Base-by-base conservation (phyloP, 2,329 filamentous ascomycete species). In the Zymoseptoria passerinii region DNA sequence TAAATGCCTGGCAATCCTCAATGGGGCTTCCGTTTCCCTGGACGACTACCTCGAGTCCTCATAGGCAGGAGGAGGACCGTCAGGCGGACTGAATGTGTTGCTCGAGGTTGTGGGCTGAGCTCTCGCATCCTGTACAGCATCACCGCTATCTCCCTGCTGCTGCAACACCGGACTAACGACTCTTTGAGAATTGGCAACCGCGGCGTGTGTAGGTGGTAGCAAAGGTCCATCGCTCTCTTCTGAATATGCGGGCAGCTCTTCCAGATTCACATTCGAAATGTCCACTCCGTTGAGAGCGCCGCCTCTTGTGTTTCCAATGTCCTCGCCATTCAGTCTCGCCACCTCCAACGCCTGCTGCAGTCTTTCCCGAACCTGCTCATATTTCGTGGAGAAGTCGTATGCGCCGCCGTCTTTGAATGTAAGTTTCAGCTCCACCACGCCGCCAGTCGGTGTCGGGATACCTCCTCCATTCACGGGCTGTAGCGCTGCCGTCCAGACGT, bases 391-490 rank as follows among this genome's bases (percentile, higher is more conserved):
- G 70, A 95, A 97, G 66, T 96, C 91, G 72, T 88, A 94, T 59
- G 92, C 92, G n/a, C 92, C 92, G 50, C 92, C 92, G 62, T 97
- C 92, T 71, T 91, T 92, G 78, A 97, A 97, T 20, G 87, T 91
- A 67, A 96, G 81, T 71, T 89, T 91, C 65, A 95, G 74, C 68
- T 94, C 90, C 50, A 96, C 79, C 28, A 86, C 84, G 18, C 86
- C 81, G 61, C 90, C 81, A 20, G 87, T 79, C 4, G 86, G 76
- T 8, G 85, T 75, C 0, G 92, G 89, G 54, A 96, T 89, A 53
- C 90, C 89, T 44, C 94, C 94, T 40, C 89, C 89, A 0, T 87
- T 77, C 23, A 95, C 89, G 1, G 92, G 90, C 67, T 88, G 87
- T 59, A 95, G 84, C 50, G 87, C 77, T 23, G 88, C 88, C 57